These are phyloP conservation scores for Pythium volutum DNA, from an alignment of 352 stramenopile species.

Conservation along the genomic window DNA sequence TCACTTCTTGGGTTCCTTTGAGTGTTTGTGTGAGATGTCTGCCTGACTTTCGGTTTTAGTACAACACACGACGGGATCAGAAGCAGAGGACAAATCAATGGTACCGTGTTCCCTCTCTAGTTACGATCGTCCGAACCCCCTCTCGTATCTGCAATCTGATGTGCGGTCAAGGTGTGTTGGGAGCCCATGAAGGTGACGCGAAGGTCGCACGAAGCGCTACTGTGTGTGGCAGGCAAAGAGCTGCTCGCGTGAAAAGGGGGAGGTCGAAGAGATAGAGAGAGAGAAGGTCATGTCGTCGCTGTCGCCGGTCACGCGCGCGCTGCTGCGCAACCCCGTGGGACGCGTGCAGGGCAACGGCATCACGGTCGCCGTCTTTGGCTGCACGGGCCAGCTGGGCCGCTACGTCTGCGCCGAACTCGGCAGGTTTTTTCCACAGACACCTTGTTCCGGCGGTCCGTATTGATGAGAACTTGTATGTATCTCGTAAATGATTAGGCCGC, in stretches of 20 bases:
- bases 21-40: neutral
- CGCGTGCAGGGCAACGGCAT: conserved; percentile 76
- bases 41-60: conserved; percentile 20
- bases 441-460: conserved; percentile 26
- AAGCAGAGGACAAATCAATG: neutral
- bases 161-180: neutral
- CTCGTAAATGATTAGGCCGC: conserved; percentile 38
- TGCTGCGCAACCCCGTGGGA: conserved; percentile 74
- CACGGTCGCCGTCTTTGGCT: conserved; percentile 95
- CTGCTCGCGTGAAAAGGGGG: conserved; percentile 8
- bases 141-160: neutral
- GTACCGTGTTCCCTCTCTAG: neutral
- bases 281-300: conserved; percentile 65
- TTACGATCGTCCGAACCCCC: neutral
- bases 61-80: neutral
- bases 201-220: conserved; percentile 30
- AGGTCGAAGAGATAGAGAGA: neutral
- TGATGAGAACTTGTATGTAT: too few relatives aligned
- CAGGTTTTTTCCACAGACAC: too few relatives aligned
- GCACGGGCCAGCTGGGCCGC: conserved; percentile 92
- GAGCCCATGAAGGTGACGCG: conserved; percentile 15
- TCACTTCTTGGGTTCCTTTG: neutral
- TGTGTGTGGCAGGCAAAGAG: conserved; percentile 25
- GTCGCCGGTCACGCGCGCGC: conserved; percentile 69
- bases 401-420: conserved; percentile 94